These are phyloP conservation scores for Flaveria bidentis DNA, from an alignment of 129 eudicot species.

Conservation along the genomic window DNA sequence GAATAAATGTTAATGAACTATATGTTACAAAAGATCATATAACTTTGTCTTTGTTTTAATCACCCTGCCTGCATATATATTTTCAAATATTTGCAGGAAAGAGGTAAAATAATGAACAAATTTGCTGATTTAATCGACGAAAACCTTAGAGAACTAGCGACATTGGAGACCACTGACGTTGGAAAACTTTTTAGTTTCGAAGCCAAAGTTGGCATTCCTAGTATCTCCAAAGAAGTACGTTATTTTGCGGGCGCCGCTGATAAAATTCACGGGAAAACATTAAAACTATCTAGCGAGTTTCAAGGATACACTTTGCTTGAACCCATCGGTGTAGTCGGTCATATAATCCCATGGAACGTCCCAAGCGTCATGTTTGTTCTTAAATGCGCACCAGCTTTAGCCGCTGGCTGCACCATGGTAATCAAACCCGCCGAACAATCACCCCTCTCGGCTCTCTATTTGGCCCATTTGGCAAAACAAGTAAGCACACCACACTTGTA, in stretches of 20 bases:
- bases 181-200: constrained; percentile 61
- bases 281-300: constrained; percentile 60
- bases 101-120: constrained; percentile 71
- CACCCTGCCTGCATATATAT: neutral
- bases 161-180: constrained; percentile 61
- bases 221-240: constrained; percentile 47
- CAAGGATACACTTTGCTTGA: constrained; percentile 82
- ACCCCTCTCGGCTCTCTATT: constrained; percentile 75
- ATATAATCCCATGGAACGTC: constrained; percentile 86
- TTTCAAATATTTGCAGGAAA: constrained; percentile 45
- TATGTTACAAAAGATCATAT: too few relatives aligned
- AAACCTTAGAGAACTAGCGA: constrained; percentile 64
- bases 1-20: too few relatives aligned
- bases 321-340: constrained; percentile 89
- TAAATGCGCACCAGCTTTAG: constrained; percentile 82
- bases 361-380: constrained; percentile 66
- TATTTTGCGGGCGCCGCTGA: constrained; percentile 98
- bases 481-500: constrained; percentile 27
- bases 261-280: constrained; percentile 76
- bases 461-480: constrained; percentile 78
- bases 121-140: constrained; percentile 71
- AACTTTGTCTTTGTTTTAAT: neutral
- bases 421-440: constrained; percentile 95
- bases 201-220: constrained; percentile 48
- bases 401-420: constrained; percentile 93